Base-by-base conservation (phyloP, 805 yeast genomes). In the Myxozyma monticola region DNA sequence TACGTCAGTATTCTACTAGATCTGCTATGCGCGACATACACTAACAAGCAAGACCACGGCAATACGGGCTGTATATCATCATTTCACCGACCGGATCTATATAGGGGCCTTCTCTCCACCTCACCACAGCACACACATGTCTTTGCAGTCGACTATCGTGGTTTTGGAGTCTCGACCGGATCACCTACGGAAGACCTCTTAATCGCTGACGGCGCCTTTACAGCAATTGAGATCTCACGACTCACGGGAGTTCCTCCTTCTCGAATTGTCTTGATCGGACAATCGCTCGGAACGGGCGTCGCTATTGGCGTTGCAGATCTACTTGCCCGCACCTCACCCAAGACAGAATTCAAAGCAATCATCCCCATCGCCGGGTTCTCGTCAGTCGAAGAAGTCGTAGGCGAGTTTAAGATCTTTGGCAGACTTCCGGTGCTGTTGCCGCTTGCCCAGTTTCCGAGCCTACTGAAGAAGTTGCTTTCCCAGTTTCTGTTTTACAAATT, bases 231-330 rank as follows among this genome's bases (percentile, higher is more conserved):
- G 17, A 46, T 50, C 7, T 20, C 42, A 22, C 26, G 39, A 18
- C n/a, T 26, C 22, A 42, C 50, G 4, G 49, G 43, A 2, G 37
- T 54, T 7, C 14, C 48, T 2, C 47, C 55, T 6, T 38, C 44
- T 5, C 38, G 37, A 10, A 44, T 39, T 3, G 29, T 40, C 1
- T 20, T 54, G 24, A 39, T 47, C 20, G 59, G 59, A 10, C 59
- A 54, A 15, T 54, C 59, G n/a, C 47, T 54, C 2, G 59, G 59
- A 20, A 46, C 56, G 2, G 59, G 53, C 2, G 56, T 54, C 5
- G 21, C 43, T 3, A 47, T 54, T 33, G 59, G 56, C 12, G 44
- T 40, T 14, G 53, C 59, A 5, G 56, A 51, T 18, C 24, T 33
- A 2, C 45, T 54, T 9, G 45, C 50, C 3, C 41, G 18, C 8